Percentiles rank a stretch among this genome's conserved stretches.
These are phyloP conservation scores for Gaeumannomyces tritici DNA, from an alignment of 2,329 filamentous ascomycete genomes.

Conservation along the genomic window DNA sequence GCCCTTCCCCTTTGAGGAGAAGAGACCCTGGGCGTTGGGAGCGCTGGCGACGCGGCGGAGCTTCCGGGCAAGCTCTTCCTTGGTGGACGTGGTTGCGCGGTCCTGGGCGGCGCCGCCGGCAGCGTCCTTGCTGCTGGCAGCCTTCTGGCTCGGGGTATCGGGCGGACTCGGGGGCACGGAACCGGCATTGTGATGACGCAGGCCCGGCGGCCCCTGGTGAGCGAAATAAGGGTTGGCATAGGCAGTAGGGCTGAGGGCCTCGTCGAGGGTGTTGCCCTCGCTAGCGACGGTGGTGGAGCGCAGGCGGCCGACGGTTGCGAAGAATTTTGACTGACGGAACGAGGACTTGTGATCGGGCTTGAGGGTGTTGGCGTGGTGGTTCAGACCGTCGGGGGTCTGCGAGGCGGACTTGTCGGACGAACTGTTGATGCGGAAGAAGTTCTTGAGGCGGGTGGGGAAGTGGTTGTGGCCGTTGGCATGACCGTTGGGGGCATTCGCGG, in stretches of 20 bases:
- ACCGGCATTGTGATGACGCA: constrained; percentile 90
- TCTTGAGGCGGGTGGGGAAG: constrained; percentile 60
- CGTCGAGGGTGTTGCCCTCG: constrained; percentile 84
- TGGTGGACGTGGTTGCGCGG: constrained; percentile 67
- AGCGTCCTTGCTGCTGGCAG: constrained; percentile 55
- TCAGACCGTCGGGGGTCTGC: constrained; percentile 15
- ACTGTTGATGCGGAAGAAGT: constrained; percentile 61
- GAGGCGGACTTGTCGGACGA: constrained; percentile 28
- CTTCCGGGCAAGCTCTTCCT: constrained; percentile 90
- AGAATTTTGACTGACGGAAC: constrained; percentile 80
- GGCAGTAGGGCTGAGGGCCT: constrained; percentile 81
- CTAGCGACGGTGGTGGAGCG: constrained; percentile 85
- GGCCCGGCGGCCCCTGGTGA: constrained; percentile 85
- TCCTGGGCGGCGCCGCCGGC: constrained; percentile 37
- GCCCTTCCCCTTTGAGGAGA: constrained; percentile 48
- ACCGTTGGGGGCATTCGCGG: constrained; percentile 10
- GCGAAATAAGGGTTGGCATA: constrained; percentile 96
- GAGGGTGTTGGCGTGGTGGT: constrained; percentile 7
- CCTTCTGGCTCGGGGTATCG: constrained; percentile 73
- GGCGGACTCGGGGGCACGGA: constrained; percentile 89
- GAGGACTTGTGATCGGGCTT: constrained; percentile 56
- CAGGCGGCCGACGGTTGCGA: constrained; percentile 77
- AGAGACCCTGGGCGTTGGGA: constrained; percentile 91
- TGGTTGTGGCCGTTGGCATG: constrained; percentile 51
- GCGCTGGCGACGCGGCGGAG: constrained; percentile 90